phyloP scores from a whole-genome alignment of 768 basidiomycete genomes.

The Hericium alpestre region DNA sequence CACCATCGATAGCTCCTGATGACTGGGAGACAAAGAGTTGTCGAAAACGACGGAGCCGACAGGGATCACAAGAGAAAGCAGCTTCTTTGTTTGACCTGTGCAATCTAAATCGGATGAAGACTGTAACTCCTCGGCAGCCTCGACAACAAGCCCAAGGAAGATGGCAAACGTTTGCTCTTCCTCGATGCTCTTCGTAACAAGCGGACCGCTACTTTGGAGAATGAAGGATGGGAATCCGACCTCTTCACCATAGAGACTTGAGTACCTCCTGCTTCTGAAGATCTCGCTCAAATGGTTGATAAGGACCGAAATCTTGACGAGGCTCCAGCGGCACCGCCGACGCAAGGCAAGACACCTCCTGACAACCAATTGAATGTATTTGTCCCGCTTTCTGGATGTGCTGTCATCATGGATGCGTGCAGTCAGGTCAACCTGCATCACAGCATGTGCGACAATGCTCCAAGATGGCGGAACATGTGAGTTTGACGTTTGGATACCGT shows the following conservation, averaged over 20 bases:
- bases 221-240: constrained; percentile 68
- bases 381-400: constrained; percentile 46
- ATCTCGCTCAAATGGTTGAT: constrained; percentile 59
- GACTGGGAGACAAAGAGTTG: constrained; percentile 36
- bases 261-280: constrained; percentile 68
- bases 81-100: constrained; percentile 44
- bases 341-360: constrained; percentile 66
- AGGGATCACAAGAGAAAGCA: constrained; percentile 64
- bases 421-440: constrained; percentile 50
- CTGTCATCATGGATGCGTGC: constrained; percentile 35
- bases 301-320: constrained; percentile 43
- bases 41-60: constrained; percentile 60
- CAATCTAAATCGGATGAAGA: constrained; percentile 15
- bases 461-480: constrained; percentile 47
- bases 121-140: constrained; percentile 33
- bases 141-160: constrained; percentile 74
- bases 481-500: constrained; percentile 32
- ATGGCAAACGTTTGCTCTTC: constrained; percentile 67
- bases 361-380: constrained; percentile 59
- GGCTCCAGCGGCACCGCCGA: constrained; percentile 73
- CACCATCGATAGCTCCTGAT: constrained; percentile 58
- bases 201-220: constrained; percentile 38
- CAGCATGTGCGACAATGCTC: constrained; percentile 48
- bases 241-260: constrained; percentile 52
- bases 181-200: constrained; percentile 39